phyloP scores from a whole-genome alignment of 306 rosid genomes.

The Quercus agrifolia region DNA sequence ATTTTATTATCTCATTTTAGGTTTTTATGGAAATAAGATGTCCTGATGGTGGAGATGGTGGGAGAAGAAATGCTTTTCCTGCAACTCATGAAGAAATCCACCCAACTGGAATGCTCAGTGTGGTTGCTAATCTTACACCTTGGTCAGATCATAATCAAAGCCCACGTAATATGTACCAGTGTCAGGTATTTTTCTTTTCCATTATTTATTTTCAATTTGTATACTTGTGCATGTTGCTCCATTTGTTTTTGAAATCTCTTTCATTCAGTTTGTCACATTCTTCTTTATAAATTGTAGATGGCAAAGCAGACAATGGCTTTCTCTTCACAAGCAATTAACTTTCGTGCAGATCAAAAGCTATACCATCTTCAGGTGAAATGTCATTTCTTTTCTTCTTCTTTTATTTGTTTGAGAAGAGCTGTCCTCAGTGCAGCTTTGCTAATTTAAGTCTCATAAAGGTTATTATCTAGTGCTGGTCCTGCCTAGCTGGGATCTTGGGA shows the following conservation, averaged over 20 bases:
- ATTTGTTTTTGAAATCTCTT: background rate
- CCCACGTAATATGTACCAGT: slow-evolving; percentile 98
- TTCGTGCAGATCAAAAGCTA: slow-evolving; percentile 91
- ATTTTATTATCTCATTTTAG: slow-evolving; percentile 30
- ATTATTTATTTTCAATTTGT: background rate
- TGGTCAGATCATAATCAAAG: slow-evolving; percentile 99
- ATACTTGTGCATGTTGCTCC: background rate
- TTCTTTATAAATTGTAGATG: slow-evolving; percentile 52
- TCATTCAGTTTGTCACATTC: slow-evolving; percentile 10
- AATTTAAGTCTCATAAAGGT: background rate
- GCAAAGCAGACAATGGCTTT: slow-evolving; percentile 99
- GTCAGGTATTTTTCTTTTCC: slow-evolving; percentile 60
- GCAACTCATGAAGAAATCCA: slow-evolving; percentile 97
- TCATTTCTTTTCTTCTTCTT: background rate
- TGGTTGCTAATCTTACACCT: slow-evolving; percentile 92
- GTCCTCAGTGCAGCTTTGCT: background rate
- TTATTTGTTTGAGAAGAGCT: background rate
- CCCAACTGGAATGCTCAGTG: slow-evolving; percentile 96
- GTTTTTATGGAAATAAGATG: slow-evolving; percentile 93
- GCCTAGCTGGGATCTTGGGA: no score
- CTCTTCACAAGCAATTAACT: slow-evolving; percentile 71
- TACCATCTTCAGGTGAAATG: slow-evolving; percentile 84
- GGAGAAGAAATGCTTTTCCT: slow-evolving; percentile 70
- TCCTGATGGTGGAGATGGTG: slow-evolving; percentile 96
- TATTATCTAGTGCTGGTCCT: background rate